Base-by-base conservation (phyloP, 371 early-diverging fungal genomes). In the Mortierella sp. region DNA sequence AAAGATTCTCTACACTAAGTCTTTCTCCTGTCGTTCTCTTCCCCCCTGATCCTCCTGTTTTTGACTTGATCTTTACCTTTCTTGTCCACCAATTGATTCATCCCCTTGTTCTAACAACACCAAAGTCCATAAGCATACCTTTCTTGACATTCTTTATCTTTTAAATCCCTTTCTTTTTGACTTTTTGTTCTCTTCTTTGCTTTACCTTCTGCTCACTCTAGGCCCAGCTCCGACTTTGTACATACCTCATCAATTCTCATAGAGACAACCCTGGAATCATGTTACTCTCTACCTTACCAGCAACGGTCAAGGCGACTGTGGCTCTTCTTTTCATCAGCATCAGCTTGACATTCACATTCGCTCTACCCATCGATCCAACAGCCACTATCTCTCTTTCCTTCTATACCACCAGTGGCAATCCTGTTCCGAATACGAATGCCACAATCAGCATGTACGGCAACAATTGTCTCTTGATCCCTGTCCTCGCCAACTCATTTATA, bases 381-480 rank as follows among this genome's bases (percentile, higher is more conserved):
- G 4, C 62, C 7, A 59, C 66, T 38, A 50, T 70, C 41, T 58
- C 66, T 0, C 52, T 73, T 7, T 66, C 66, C 6, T 73, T 78
- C 48, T 55, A 63, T 21, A 65, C 68, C 13, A 22, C 10, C 52
- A 50, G 50, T 36, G 38, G 32, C 45, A 53, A 62, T n/a, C 61
- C 61, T 43, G 61, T 68, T 15, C 61, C 72, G 21, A 59, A 45
- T 3, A 10, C 68, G 3, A 58, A 52, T 38, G 45, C 64, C 45
- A 63, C 40, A 4, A 38, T 63, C 13, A 19, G 15, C 4, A 32
- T 58, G 7, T 33, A 65, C 0, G 58, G 11, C 67, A 67, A 63
- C 50, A 60, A 24, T 19, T 77, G 77, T 38, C 10, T 68, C 4
- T n/a, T 58, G 19, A 32, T 77, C 57, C 68, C 77, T 5, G 38